phyloP scores from a whole-genome alignment of 2,329 filamentous ascomycete species.

The Nemania diffusa region DNA sequence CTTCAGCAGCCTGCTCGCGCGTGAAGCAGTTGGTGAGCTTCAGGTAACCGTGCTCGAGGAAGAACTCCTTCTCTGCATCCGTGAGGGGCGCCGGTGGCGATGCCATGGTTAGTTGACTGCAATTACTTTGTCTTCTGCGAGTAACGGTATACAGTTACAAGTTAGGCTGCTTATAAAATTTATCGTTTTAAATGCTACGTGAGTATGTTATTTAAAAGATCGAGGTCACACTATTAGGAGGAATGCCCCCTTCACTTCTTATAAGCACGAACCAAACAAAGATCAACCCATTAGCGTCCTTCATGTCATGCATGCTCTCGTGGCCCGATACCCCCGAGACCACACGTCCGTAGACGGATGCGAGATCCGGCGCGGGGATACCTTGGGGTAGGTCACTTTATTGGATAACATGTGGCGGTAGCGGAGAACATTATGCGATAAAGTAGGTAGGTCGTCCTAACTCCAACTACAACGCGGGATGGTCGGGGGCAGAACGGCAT shows the following conservation, averaged over 20 bases:
- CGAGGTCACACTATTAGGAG: neutral
- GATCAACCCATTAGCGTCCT: constrained; percentile 1
- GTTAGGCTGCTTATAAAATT: neutral
- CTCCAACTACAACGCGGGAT: neutral
- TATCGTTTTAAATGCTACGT: neutral
- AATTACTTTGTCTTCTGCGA: neutral
- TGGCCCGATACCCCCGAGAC: constrained; percentile 8
- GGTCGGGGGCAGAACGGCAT: constrained; percentile 1
- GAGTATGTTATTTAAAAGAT: neutral
- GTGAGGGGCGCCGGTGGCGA: constrained; percentile 46
- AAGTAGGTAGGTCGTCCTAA: constrained; percentile 15
- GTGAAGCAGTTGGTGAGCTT: constrained; percentile 61
- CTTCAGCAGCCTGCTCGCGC: constrained; percentile 45
- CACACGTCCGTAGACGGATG: constrained; percentile 19
- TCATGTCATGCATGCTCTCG: constrained; percentile 8
- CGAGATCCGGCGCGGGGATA: constrained; percentile 29
- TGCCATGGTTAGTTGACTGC: constrained; percentile 37
- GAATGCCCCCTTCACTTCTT: neutral
- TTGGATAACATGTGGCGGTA: constrained; percentile 36
- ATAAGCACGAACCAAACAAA: constrained; percentile 8
- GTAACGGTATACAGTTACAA: neutral
- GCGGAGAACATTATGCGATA: constrained; percentile 39
- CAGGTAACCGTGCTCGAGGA: constrained; percentile 66
- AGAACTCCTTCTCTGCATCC: constrained; percentile 54
- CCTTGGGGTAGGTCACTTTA: constrained; percentile 25